Evolutionary conservation across 2,329 filamentous ascomycete species (phyloP).

Genomic region (Diplodia corticola): DNA sequence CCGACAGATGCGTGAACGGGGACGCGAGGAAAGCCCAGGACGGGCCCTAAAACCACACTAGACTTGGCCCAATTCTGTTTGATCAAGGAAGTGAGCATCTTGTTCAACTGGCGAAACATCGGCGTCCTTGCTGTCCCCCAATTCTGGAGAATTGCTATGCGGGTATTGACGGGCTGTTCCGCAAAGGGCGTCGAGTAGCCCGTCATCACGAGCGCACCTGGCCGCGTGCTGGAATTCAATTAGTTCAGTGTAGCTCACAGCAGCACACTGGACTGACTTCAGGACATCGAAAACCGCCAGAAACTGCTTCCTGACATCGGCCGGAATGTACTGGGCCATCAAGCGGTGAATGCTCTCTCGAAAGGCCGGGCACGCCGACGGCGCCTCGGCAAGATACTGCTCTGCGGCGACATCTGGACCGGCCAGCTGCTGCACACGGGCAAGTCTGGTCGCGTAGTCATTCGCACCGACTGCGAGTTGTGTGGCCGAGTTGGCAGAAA

Average conservation of each 20-base stretch:
- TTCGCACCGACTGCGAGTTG: slow-evolving; percentile 52
- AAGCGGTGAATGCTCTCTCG: slow-evolving; percentile 51
- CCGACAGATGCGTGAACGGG: slow-evolving; percentile 57
- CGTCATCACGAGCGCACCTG: slow-evolving; percentile 66
- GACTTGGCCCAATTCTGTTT: slow-evolving; percentile 58
- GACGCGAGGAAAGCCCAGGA: slow-evolving; percentile 60
- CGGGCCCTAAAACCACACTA: slow-evolving; percentile 54
- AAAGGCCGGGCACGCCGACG: slow-evolving; percentile 56
- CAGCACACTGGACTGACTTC: slow-evolving; percentile 43
- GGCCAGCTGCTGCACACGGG: slow-evolving; percentile 32
- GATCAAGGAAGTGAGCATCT: slow-evolving; percentile 56
- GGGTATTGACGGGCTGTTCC: slow-evolving; percentile 59
- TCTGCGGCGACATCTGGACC: slow-evolving; percentile 42
- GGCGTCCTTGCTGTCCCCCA: slow-evolving; percentile 63
- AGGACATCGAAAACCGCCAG: slow-evolving; percentile 54
- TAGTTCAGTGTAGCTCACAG: slow-evolving; percentile 20
- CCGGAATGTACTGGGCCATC: slow-evolving; percentile 51
- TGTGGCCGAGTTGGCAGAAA: slow-evolving; percentile 36
- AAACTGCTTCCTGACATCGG: slow-evolving; percentile 52
- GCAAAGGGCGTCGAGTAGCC: slow-evolving; percentile 65
- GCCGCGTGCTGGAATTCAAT: slow-evolving; percentile 53
- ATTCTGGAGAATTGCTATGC: slow-evolving; percentile 61
- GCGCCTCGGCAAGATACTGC: slow-evolving; percentile 56
- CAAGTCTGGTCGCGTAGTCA: slow-evolving; percentile 53
- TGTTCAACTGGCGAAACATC: slow-evolving; percentile 57